Percentiles rank a stretch among this genome's conserved stretches.
These are phyloP conservation scores for Phytophthora cryptogea DNA, from an alignment of 352 stramenopile species.

Conservation along the genomic window DNA sequence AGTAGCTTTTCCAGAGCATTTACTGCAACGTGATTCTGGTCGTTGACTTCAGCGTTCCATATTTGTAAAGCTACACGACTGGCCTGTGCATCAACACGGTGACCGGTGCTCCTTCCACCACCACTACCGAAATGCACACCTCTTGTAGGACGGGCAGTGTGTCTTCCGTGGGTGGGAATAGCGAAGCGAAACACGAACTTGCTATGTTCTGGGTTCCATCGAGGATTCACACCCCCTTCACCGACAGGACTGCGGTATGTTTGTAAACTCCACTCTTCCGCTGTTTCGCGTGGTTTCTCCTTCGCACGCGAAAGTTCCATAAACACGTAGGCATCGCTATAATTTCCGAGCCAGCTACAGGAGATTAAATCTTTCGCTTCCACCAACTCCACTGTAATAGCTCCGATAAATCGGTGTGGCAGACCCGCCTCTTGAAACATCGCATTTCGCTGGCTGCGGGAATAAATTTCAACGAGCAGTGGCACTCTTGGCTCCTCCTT, in stretches of 20 bases:
- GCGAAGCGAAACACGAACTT: slow-evolving; percentile 77
- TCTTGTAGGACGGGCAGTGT: slow-evolving; percentile 29
- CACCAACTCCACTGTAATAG: slow-evolving; percentile 71
- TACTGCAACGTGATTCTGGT: slow-evolving; percentile 37
- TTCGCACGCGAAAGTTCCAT: slow-evolving; percentile 54
- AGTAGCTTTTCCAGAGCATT: slow-evolving; percentile 63
- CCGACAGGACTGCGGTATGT: slow-evolving; percentile 71
- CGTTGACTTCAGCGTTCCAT: slow-evolving; percentile 46
- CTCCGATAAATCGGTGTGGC: slow-evolving; percentile 75
- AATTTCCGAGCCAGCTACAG: slow-evolving; percentile 67
- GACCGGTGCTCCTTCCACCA: neutral
- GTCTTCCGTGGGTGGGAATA: slow-evolving; percentile 68
- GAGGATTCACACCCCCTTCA: slow-evolving; percentile 56
- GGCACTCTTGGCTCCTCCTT: slow-evolving; percentile 52
- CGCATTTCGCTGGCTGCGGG: slow-evolving; percentile 73
- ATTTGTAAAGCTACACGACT: slow-evolving; percentile 34
- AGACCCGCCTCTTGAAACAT: slow-evolving; percentile 80
- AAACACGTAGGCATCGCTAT: slow-evolving; percentile 82
- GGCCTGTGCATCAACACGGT: slow-evolving; percentile 14
- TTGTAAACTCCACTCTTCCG: slow-evolving; percentile 75
- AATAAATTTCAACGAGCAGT: slow-evolving; percentile 69
- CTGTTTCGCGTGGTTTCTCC: slow-evolving; percentile 36
- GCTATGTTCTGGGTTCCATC: slow-evolving; percentile 56
- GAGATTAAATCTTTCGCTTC: slow-evolving; percentile 72
- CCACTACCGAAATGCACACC: slow-evolving; percentile 20